A percentile compares a stretch with the other conserved stretches of the same genome.
Evolutionary conservation across 495 filamentous ascomycete genomes (phyloP).

Genomic region (Hypoxylon intermedium): DNA sequence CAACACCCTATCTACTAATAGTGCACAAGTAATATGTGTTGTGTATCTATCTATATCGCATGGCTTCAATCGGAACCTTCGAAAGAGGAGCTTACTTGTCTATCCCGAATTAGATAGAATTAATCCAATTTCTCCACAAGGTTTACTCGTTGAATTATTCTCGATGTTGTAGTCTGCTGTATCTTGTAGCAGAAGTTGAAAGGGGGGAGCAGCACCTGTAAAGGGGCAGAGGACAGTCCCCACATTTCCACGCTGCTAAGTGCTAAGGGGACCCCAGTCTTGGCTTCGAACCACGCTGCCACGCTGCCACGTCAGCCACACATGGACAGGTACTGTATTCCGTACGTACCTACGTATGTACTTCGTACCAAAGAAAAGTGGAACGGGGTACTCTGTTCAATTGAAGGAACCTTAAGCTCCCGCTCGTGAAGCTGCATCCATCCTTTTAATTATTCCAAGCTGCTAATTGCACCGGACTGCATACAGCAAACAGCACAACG

Average conservation of each 20-base stretch:
- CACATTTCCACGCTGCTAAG: neutral
- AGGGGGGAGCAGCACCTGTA: neutral
- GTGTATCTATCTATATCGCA: too few species aligned
- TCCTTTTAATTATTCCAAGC: neutral
- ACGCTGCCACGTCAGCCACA: constrained; percentile 41
- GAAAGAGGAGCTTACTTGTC: too few species aligned
- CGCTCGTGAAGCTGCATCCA: neutral
- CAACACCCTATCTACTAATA: too few species aligned
- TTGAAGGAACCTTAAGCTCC: constrained; percentile 29
- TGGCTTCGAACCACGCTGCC: constrained; percentile 25
- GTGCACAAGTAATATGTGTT: too few species aligned
- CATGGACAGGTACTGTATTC: constrained; percentile 1
- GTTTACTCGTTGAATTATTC: too few species aligned
- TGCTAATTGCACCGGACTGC: too few species aligned
- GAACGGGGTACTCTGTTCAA: constrained; percentile 39
- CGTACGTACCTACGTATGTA: too few species aligned
- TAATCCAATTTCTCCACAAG: too few species aligned
- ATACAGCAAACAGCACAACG: constrained; percentile 8
- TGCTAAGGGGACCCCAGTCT: neutral
- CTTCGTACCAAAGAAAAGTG: constrained; percentile 20
- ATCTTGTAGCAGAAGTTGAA: neutral
- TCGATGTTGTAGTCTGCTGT: too few species aligned
- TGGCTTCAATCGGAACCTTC: too few species aligned
- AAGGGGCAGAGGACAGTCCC: neutral
- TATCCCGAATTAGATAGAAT: too few species aligned